phyloP scores from a whole-genome alignment of 2,329 filamentous ascomycete species.

The Colletotrichum lupini region DNA sequence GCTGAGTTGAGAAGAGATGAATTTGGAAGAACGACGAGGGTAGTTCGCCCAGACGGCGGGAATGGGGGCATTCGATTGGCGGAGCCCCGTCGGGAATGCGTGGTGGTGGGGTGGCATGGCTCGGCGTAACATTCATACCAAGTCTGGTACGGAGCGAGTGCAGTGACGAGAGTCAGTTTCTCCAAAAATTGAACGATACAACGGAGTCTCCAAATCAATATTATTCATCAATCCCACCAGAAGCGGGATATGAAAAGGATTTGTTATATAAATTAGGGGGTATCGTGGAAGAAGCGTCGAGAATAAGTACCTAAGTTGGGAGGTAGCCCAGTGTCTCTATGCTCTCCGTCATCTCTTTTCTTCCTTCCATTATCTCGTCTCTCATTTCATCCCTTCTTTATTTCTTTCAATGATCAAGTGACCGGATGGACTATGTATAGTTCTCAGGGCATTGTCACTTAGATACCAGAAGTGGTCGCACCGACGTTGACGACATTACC shows the following conservation, averaged over 20 bases:
- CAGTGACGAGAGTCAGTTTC: not conserved
- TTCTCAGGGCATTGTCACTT: no score
- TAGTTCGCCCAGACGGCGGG: not conserved
- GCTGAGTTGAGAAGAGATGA: slow-evolving; percentile 17
- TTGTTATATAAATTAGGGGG: not conserved
- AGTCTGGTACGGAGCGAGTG: not conserved
- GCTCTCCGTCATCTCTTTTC: no score
- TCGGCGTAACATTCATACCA: slow-evolving; percentile 1
- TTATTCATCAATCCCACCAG: no score
- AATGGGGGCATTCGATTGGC: slow-evolving; percentile 25
- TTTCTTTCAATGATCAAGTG: not conserved
- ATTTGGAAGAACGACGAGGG: not conserved
- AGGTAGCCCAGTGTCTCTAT: no score
- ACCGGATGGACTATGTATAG: no score
- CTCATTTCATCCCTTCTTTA: not conserved
- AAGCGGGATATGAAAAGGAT: no score
- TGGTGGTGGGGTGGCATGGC: not conserved
- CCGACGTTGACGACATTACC: slow-evolving; percentile 35
- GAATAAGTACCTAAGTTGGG: not conserved
- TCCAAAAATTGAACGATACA: no score
- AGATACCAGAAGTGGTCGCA: not conserved
- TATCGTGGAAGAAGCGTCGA: not conserved
- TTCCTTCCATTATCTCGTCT: not conserved
- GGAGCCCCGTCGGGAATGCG: not conserved
- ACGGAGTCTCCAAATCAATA: not conserved